These are phyloP conservation scores for Talaromyces nanjingensis DNA, from an alignment of 495 filamentous ascomycete genomes.

Conservation along the genomic window DNA sequence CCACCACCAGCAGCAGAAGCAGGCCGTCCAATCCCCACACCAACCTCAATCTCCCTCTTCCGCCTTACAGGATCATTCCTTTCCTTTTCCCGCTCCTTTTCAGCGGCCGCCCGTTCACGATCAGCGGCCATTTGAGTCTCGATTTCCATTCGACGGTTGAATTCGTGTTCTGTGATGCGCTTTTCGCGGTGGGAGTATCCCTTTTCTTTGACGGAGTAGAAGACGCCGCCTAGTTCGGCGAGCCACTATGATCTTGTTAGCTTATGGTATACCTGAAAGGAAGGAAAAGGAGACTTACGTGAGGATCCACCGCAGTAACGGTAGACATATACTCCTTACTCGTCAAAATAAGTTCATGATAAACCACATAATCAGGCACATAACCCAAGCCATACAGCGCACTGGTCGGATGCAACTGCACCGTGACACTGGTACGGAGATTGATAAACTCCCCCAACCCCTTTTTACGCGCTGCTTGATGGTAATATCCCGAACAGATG, in stretches of 20 bases:
- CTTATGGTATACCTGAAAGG: not conserved
- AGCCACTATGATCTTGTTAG: constrained; percentile 55
- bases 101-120: constrained; percentile 52
- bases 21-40: constrained; percentile 12
- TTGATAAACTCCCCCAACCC: constrained; percentile 98
- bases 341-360: constrained; percentile 96
- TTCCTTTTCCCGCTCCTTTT: constrained; percentile 49
- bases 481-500: constrained; percentile 96
- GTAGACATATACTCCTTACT: constrained; percentile 98
- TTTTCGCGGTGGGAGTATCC: constrained; percentile 88
- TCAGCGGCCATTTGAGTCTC: constrained; percentile 90
- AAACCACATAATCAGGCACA: constrained; percentile 94
- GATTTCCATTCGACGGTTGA: constrained; percentile 92
- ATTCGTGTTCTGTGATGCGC: constrained; percentile 86
- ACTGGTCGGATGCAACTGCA: constrained; percentile 89
- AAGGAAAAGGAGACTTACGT: constrained; percentile 38
- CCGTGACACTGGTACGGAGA: constrained; percentile 84
- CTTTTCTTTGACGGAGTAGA: constrained; percentile 97
- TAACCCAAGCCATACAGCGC: constrained; percentile 89
- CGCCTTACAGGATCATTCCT: constrained; percentile 28
- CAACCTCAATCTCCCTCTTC: constrained; percentile 34
- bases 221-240: constrained; percentile 96
- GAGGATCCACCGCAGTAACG: constrained; percentile 92
- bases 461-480: constrained; percentile 95
- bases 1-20: not conserved